Conservation (phyloP, 306 rosid genomes). For the Argentina anserina region DNA sequence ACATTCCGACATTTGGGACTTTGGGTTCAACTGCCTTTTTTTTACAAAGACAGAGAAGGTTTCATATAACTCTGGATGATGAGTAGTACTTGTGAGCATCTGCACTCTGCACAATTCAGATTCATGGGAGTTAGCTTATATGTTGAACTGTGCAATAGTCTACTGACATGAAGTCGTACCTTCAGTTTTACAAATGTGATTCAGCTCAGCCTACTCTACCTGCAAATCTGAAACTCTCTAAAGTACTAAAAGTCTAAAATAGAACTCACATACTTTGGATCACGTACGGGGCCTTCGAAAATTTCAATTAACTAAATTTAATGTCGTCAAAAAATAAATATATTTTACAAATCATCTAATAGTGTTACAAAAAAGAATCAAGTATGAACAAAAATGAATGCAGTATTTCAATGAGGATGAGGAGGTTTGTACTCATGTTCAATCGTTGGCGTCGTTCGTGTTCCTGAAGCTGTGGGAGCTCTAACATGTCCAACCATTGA, state of each 20-base stretch:
- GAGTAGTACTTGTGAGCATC: background rate
- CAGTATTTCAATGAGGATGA: constrained; percentile 42
- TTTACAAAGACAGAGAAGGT: background rate
- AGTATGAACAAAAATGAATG: background rate
- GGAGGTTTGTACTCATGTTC: constrained; percentile 64
- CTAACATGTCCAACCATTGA: constrained; percentile 98
- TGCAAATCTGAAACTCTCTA: background rate
- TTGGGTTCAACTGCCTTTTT: background rate
- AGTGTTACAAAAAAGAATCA: constrained; percentile 43
- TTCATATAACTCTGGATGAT: background rate
- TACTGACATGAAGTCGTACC: background rate
- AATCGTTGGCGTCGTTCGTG: constrained; percentile 58
- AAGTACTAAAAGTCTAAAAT: background rate
- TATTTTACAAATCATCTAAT: constrained; percentile 21
- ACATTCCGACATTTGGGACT: background rate
- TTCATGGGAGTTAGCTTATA: background rate
- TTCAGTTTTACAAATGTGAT: background rate
- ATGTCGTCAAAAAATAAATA: constrained; percentile 9
- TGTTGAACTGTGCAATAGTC: background rate
- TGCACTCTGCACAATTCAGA: background rate
- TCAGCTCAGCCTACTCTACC: background rate
- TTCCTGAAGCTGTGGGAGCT: constrained; percentile 71
- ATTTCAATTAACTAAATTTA: constrained; percentile 20
- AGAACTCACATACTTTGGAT: background rate
- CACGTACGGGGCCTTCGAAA: background rate